Conservation (phyloP, 768 basidiomycete genomes). For the Clavaria fumosa region DNA sequence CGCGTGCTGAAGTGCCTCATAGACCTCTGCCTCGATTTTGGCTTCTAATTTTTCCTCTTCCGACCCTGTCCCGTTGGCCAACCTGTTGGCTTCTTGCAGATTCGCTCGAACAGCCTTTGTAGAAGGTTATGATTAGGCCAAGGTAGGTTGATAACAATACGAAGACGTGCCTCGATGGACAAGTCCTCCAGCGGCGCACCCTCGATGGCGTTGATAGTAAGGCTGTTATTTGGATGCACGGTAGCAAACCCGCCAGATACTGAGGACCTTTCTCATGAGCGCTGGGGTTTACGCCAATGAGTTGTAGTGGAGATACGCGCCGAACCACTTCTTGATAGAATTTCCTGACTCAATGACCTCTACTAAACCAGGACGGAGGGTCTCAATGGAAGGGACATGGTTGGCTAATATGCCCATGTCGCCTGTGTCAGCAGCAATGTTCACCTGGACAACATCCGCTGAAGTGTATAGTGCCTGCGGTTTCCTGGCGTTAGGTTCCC, state of each 20-base stretch:
- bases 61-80: conserved; percentile 66
- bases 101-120: conserved; percentile 76
- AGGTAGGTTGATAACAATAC: neutral
- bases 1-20: conserved; percentile 87
- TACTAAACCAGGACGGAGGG: conserved; percentile 84
- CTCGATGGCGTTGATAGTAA: conserved; percentile 96
- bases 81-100: conserved; percentile 76
- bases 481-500: conserved; percentile 9
- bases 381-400: conserved; percentile 95
- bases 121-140: conserved; percentile 2
- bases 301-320: conserved; percentile 31
- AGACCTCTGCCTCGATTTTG: conserved; percentile 88
- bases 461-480: conserved; percentile 79
- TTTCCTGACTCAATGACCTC: conserved; percentile 80
- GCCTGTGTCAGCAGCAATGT: conserved; percentile 83
- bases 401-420: conserved; percentile 99
- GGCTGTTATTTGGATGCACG: conserved; percentile 90
- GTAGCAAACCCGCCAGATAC: conserved; percentile 96
- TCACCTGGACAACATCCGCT: conserved; percentile 88
- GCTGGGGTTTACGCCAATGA: conserved; percentile 4
- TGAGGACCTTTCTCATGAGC: conserved; percentile 18
- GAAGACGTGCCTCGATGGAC: conserved; percentile 61
- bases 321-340: conserved; percentile 90
- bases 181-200: conserved; percentile 86
- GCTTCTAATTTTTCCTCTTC: conserved; percentile 93